phyloP scores from a whole-genome alignment of 2,329 filamentous ascomycete species.

The Akanthomyces dipterigenus region DNA sequence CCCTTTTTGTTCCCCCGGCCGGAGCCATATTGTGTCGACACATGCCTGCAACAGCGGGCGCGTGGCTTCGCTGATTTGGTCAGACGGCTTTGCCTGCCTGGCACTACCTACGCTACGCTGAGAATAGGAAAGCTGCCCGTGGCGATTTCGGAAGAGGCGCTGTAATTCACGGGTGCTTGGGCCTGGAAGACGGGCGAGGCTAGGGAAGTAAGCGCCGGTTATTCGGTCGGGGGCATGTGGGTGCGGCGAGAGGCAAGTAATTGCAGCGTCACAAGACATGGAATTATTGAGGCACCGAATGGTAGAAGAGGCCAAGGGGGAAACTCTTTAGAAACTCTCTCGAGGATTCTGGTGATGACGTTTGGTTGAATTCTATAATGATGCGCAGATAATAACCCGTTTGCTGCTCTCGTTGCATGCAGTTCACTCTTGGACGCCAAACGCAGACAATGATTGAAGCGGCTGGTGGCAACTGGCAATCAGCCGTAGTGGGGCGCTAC shows the following conservation, averaged over 20 bases:
- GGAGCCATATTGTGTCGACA: neutral
- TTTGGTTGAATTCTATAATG: neutral
- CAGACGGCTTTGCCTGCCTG: neutral
- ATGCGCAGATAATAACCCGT: neutral
- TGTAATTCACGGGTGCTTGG: slow-evolving; percentile 1
- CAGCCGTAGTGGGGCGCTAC: neutral
- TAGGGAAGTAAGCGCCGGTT: slow-evolving; percentile 8
- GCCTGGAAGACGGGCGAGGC: neutral
- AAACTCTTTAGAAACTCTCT: neutral
- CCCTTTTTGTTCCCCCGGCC: neutral
- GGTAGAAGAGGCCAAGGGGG: neutral
- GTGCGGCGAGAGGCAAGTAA: neutral
- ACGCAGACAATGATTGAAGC: neutral
- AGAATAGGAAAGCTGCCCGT: neutral
- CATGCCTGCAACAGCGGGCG: neutral
- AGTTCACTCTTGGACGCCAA: neutral
- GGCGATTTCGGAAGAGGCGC: neutral
- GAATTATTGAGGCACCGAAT: no score
- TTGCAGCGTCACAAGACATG: neutral
- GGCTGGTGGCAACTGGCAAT: neutral
- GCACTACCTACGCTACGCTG: neutral
- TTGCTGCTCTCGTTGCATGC: neutral
- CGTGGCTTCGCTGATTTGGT: neutral
- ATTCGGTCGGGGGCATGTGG: slow-evolving; percentile 11
- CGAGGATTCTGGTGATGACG: neutral